phyloP scores from a whole-genome alignment of 331 rosid species.

The Malus hybrid region DNA sequence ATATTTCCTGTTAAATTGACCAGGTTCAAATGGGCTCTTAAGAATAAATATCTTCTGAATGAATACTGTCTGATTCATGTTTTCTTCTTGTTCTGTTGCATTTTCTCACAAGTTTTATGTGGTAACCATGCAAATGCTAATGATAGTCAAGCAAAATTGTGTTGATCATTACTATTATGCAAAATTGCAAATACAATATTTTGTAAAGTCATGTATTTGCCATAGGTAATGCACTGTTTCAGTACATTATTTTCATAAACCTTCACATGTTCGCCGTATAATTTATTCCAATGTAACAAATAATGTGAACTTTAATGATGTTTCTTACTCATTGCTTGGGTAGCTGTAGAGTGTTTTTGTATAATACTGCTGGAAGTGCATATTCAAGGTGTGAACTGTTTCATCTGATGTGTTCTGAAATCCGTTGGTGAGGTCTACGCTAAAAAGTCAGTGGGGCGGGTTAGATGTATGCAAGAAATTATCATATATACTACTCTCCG shows the following conservation, averaged over 20 bases:
- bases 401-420: not conserved
- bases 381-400: not conserved
- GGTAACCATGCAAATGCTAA: not conserved
- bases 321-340: not conserved
- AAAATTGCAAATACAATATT: not conserved
- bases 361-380: not conserved
- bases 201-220: not conserved
- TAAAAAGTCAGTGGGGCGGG: not conserved
- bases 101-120: not conserved
- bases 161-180: not conserved
- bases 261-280: not conserved
- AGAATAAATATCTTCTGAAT: not conserved
- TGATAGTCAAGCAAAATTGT: not conserved
- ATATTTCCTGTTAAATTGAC: not conserved
- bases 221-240: slow-evolving; percentile 1
- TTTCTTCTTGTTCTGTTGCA: not conserved
- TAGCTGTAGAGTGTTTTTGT: not conserved
- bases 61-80: not conserved
- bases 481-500: not conserved
- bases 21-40: not conserved
- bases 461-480: not conserved
- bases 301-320: not conserved
- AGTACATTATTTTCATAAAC: not conserved
- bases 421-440: not conserved
- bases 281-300: not conserved